Evolutionary conservation across 169 alveolate genomes (phyloP).

Genomic region (Perkinsus olseni): DNA sequence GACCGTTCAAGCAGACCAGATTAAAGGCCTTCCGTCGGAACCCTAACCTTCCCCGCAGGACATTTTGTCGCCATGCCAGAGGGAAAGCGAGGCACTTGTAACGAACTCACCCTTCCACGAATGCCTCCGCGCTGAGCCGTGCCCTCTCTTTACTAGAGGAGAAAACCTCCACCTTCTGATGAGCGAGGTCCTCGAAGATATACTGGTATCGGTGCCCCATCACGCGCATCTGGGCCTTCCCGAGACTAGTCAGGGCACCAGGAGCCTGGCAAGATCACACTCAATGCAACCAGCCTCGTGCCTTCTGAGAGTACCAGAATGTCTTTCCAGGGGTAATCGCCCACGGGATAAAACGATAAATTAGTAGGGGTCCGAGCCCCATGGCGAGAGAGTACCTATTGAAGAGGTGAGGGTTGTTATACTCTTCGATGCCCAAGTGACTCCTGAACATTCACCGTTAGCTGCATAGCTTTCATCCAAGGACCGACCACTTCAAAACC

Average conservation of each 20-base stretch:
- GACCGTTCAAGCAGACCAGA: no score
- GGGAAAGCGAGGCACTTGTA: not conserved
- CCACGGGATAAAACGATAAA: not conserved
- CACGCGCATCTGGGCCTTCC: not conserved
- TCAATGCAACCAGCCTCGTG: not conserved
- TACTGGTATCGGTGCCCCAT: not conserved
- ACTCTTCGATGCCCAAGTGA: not conserved
- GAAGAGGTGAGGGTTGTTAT: no score
- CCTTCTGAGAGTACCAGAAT: not conserved
- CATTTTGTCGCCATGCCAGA: not conserved
- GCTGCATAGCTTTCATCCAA: no score
- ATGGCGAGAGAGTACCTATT: not conserved
- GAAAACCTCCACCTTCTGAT: not conserved
- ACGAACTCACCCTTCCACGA: not conserved
- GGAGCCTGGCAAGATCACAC: not conserved
- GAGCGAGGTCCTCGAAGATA: not conserved
- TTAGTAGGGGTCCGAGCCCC: not conserved
- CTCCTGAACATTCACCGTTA: no score
- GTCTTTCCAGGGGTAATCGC: not conserved
- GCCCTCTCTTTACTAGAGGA: not conserved
- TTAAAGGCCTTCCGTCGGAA: no score
- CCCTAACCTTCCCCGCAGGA: no score
- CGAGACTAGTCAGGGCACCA: not conserved
- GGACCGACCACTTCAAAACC: no score
- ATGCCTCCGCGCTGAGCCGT: not conserved